These are phyloP conservation scores for Raphanus sativus DNA, from an alignment of 345 rosid species.

Conservation along the genomic window DNA sequence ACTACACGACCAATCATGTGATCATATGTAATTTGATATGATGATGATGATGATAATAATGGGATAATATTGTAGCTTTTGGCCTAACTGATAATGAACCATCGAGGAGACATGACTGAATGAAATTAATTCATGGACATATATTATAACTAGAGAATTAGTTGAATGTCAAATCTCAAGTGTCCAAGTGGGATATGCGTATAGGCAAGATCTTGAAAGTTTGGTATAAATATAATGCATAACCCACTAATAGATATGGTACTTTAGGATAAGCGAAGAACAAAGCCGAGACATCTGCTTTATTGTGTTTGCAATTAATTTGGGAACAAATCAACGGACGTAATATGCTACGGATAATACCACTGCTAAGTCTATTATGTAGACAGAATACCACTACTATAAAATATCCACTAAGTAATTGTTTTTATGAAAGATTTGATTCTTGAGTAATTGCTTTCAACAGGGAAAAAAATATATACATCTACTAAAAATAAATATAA, in stretches of 20 bases:
- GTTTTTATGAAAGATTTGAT: conserved; percentile 9
- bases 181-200: conserved; percentile 33
- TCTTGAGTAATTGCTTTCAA: conserved; percentile 16
- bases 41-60: conserved; percentile 24
- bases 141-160: conserved; percentile 5
- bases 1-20: conserved; percentile 40
- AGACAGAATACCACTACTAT: conserved; percentile 5
- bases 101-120: conserved; percentile 32
- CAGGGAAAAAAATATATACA: too few species aligned
- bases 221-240: conserved; percentile 34
- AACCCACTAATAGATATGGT: conserved; percentile 24
- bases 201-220: conserved; percentile 26
- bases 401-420: neutral
- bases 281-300: conserved; percentile 31
- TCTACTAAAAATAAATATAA: too few species aligned
- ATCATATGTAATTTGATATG: conserved; percentile 30
- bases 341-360: conserved; percentile 24
- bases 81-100: conserved; percentile 36
- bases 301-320: conserved; percentile 32
- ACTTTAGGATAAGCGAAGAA: conserved; percentile 18
- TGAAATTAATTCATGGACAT: conserved; percentile 1
- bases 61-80: conserved; percentile 28
- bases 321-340: conserved; percentile 29
- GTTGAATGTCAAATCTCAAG: conserved; percentile 35
- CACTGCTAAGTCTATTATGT: conserved; percentile 1